Evolutionary conservation across 306 rosid species (phyloP).

Genomic region (Cucurbita argyrosperma): DNA sequence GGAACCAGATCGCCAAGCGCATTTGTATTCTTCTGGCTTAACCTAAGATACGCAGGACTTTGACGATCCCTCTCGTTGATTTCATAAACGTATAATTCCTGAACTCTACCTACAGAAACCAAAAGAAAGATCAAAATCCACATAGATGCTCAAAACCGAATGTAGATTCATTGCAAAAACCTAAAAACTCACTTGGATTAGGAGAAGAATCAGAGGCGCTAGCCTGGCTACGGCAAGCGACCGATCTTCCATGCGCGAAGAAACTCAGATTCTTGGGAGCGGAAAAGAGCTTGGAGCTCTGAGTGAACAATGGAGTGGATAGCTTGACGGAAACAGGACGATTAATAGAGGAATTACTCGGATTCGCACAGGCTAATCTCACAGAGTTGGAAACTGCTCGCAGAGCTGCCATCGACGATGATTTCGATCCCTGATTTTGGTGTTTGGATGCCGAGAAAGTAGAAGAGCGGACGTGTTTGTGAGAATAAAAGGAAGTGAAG

Average conservation of each 20-base stretch:
- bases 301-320: conserved; percentile 9
- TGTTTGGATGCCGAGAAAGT: neutral
- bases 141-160: neutral
- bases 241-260: conserved; percentile 11
- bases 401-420: neutral
- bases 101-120: conserved; percentile 33
- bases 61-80: conserved; percentile 60
- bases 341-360: neutral
- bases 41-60: conserved; percentile 49
- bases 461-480: neutral
- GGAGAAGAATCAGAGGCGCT: conserved; percentile 20
- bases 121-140: neutral
- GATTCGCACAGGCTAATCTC: neutral
- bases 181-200: neutral
- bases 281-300: conserved; percentile 15
- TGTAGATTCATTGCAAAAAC: neutral
- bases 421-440: neutral
- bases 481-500: neutral
- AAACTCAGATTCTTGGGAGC: neutral
- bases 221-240: conserved; percentile 35
- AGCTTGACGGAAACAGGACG: conserved; percentile 6
- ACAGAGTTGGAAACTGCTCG: neutral
- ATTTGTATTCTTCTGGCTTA: conserved; percentile 48
- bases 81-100: conserved; percentile 48
- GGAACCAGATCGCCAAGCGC: conserved; percentile 67